Evolutionary conservation across 768 basidiomycete species (phyloP), one percentile per base, ranked within the genome.

Genomic region (Crepidotus variabilis): DNA sequence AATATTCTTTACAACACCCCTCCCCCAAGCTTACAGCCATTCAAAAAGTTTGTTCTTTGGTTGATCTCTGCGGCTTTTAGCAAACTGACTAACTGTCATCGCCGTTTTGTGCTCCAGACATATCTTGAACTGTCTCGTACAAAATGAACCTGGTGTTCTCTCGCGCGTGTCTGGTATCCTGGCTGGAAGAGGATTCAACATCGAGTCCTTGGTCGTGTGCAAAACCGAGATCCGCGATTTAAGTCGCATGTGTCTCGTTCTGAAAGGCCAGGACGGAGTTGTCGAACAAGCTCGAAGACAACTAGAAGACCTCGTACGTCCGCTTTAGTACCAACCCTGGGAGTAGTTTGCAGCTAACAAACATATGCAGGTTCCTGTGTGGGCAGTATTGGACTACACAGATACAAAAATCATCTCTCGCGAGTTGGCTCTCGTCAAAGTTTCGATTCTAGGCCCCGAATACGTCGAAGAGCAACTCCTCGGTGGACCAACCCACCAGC

Each of bases 71-170:
- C 45, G n/a, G 20, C 10, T 23, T 10, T 18, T 49, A 24, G 23
- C 36, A 51, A 54, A 47, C 36, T 32, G 14, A 52, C 50, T 28
- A 18, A 48, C 28, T 47, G 47, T 51, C 49, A 47, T 47, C 47
- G 49, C 55, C 36, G 46, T 62, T 53, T 57, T 60, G 52, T 48
- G 54, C 54, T 52, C 52, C 54, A 98, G 94, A 71, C 96, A 98
- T 68, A 83, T 95, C 56, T 81, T 98, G 60, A 98, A 99, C 75
- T 98, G 95, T 71, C 85, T 99, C 58, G 97, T 98, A 2, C 97
- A 99, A 73, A 98, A 99, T 69, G 97, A 99, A 74, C 97, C 97
- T 2, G 97, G 97, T 66, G 97, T 99, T n/a, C 82, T 99, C 11
- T 97, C 96, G 24, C 89, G 97, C 63, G 94, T 99, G 2, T 96